A percentile compares a stretch with the other conserved stretches of the same genome.
Conservation (phyloP, 495 filamentous ascomycete genomes). For the Penicillium samsonianum region DNA sequence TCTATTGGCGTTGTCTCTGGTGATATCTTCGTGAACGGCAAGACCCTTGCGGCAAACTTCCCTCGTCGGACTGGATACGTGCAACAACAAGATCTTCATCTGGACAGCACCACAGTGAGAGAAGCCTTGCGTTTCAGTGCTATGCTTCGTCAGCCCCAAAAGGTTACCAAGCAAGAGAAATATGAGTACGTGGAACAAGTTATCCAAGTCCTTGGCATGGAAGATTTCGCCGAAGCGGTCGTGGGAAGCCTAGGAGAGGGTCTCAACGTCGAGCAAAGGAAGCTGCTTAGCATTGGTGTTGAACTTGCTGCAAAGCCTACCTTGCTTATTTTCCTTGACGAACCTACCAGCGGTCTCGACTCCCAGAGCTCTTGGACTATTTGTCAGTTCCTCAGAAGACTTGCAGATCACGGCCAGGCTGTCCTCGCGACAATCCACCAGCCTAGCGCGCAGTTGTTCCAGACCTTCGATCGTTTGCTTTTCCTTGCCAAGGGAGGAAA, state of each 20-base stretch:
- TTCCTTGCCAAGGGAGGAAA: conserved; percentile 79
- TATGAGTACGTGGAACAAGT: conserved; percentile 50
- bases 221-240: conserved; percentile 43
- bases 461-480: conserved; percentile 84
- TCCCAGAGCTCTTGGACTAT: conserved; percentile 88
- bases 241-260: conserved; percentile 50
- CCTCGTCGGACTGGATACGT: conserved; percentile 92
- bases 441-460: conserved; percentile 84
- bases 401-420: conserved; percentile 82
- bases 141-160: conserved; percentile 73
- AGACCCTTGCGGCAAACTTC: conserved; percentile 65
- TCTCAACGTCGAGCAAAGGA: conserved; percentile 89
- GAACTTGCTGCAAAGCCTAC: conserved; percentile 86
- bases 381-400: conserved; percentile 71
- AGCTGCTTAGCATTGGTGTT: conserved; percentile 84
- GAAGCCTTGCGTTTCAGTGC: conserved; percentile 83
- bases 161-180: conserved; percentile 43
- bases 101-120: conserved; percentile 82
- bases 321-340: conserved; percentile 84
- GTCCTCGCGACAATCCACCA: conserved; percentile 94
- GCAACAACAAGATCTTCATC: conserved; percentile 88
- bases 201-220: conserved; percentile 49
- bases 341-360: conserved; percentile 86
- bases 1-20: conserved; percentile 51
- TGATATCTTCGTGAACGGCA: conserved; percentile 53